phyloP scores from a whole-genome alignment of 225 moss, liverwort and hornwort genomes.

The Pseudisothecium myosuroides region DNA sequence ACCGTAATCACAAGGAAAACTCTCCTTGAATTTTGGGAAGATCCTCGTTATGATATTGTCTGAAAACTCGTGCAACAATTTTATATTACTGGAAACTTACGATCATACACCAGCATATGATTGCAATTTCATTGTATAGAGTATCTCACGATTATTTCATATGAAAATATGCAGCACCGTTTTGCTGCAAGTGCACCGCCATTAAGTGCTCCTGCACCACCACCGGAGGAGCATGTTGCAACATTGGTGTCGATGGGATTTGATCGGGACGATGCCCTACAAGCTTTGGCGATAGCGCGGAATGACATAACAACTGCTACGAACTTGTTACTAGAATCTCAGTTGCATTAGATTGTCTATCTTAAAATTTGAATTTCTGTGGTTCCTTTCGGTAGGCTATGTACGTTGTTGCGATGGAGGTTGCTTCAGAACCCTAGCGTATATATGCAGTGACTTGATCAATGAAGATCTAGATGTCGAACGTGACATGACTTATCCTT shows the following conservation, averaged over 20 bases:
- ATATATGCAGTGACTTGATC: slow-evolving; percentile 1
- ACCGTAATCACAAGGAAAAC: not conserved
- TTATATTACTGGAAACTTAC: not conserved
- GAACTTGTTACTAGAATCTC: slow-evolving; percentile 81
- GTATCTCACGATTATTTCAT: not conserved
- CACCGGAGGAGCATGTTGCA: slow-evolving; percentile 60
- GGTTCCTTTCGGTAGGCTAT: not conserved
- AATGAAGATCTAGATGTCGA: not conserved
- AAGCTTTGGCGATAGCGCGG: slow-evolving; percentile 67
- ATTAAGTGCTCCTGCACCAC: slow-evolving; percentile 24
- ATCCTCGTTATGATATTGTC: not conserved
- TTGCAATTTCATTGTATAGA: not conserved
- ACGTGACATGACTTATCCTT: not conserved
- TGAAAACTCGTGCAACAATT: not conserved
- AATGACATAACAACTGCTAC: slow-evolving; percentile 78
- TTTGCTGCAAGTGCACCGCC: slow-evolving; percentile 63
- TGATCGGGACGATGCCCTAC: slow-evolving; percentile 58
- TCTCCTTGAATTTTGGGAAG: not conserved
- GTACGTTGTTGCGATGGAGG: not conserved
- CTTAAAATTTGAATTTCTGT: not conserved
- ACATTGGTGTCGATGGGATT: slow-evolving; percentile 93
- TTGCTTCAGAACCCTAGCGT: not conserved
- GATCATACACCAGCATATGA: not conserved
- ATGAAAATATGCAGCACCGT: slow-evolving; percentile 39
- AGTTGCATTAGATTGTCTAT: slow-evolving; percentile 29